phyloP scores from a whole-genome alignment of 371 early-diverging fungal genomes.

The Basidiobolus meristosporus region DNA sequence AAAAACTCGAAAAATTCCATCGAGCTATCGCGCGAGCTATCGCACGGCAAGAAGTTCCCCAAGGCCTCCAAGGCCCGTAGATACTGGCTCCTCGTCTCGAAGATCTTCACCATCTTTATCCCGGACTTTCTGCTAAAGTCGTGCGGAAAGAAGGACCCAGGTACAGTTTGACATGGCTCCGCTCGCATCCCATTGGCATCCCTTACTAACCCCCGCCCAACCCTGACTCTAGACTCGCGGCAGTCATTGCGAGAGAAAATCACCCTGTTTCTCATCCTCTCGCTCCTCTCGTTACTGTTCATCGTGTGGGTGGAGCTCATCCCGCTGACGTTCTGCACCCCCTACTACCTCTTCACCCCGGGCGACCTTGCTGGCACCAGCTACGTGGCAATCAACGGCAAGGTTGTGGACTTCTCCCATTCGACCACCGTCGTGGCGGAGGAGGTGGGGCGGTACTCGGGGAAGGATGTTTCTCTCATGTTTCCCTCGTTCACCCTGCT shows the following conservation, averaged over 20 bases:
- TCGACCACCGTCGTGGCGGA: not conserved
- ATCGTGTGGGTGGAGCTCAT: not conserved
- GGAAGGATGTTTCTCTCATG: not conserved
- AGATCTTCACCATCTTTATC: slow-evolving; percentile 1
- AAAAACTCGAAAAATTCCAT: too few species aligned
- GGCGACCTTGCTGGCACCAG: not conserved
- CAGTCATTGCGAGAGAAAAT: slow-evolving; percentile 1
- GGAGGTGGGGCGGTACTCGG: not conserved
- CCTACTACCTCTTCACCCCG: not conserved
- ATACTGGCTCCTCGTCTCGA: not conserved
- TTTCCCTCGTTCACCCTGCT: not conserved
- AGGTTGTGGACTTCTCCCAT: slow-evolving; percentile 1
- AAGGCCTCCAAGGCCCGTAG: too few species aligned
- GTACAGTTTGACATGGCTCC: not conserved
- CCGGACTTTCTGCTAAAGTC: not conserved
- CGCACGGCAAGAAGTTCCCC: too few species aligned
- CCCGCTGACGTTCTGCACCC: not conserved
- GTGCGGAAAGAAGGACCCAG: not conserved
- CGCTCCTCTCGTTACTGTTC: not conserved
- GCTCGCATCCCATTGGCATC: not conserved
- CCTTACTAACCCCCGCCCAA: not conserved
- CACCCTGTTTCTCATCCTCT: not conserved
- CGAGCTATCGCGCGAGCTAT: too few species aligned
- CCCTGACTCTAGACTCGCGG: not conserved
- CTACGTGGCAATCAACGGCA: not conserved